phyloP scores from a whole-genome alignment of 306 rosid species.

The Sophora flavescens region DNA sequence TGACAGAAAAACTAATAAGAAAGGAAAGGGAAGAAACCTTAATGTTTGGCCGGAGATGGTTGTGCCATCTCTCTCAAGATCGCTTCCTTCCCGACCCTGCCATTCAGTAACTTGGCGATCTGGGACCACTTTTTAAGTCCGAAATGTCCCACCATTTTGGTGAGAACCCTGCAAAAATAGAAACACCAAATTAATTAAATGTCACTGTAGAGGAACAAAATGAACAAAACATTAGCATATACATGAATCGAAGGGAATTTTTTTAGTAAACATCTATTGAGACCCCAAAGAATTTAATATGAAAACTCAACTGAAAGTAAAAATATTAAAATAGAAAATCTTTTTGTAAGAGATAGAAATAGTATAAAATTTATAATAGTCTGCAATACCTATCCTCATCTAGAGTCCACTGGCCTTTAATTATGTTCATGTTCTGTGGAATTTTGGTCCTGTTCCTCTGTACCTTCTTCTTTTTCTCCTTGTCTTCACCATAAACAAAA shows the following conservation, averaged over 20 bases:
- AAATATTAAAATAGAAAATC: neutral
- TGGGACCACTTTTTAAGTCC: slow-evolving; percentile 76
- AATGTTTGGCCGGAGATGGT: slow-evolving; percentile 78
- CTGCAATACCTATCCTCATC: slow-evolving; percentile 65
- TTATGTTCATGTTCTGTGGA: slow-evolving; percentile 24
- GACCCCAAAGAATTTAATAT: neutral
- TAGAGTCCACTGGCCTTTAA: slow-evolving; percentile 78
- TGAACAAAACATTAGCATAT: neutral
- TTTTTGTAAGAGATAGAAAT: neutral
- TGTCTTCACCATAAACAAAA: neutral
- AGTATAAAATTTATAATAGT: neutral
- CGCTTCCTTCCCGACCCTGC: slow-evolving; percentile 86
- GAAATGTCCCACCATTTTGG: slow-evolving; percentile 51
- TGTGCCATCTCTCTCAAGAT: slow-evolving; percentile 94
- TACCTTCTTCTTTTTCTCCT: neutral
- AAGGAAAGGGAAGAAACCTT: slow-evolving; percentile 53
- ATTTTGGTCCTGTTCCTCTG: slow-evolving; percentile 14
- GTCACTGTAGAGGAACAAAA: neutral
- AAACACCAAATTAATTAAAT: neutral
- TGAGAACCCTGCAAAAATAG: slow-evolving; percentile 56
- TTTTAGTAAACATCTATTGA: neutral
- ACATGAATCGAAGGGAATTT: neutral
- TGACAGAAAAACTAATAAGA: neutral
- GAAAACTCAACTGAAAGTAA: neutral
- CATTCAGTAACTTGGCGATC: slow-evolving; percentile 61